phyloP scores from a whole-genome alignment of 441 rosid species.

The Erysimum cheiri region DNA sequence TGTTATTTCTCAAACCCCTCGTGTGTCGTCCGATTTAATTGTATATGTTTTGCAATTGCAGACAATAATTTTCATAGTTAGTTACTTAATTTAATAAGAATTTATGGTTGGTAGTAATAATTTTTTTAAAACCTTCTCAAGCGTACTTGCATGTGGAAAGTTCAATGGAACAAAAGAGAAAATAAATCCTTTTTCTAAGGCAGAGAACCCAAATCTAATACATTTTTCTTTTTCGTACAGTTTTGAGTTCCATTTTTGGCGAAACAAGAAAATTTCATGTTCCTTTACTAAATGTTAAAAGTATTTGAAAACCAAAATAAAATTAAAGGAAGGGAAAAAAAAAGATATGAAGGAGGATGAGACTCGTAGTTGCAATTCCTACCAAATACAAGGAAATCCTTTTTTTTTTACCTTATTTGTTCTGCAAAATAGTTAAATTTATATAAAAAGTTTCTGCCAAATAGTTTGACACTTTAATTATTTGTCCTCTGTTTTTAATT shows the following conservation, averaged over 20 bases:
- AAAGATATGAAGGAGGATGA: conserved; percentile 41
- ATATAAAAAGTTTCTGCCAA: conserved; percentile 16
- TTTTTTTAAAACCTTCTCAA: background rate
- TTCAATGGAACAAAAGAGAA: conserved; percentile 6
- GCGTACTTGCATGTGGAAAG: conserved; percentile 7
- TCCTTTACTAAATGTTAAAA: background rate
- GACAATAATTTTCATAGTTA: background rate
- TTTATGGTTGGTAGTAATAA: background rate
- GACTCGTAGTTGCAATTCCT: conserved; percentile 41
- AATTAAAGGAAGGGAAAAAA: background rate
- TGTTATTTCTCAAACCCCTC: background rate
- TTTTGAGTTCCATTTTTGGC: conserved; percentile 12
- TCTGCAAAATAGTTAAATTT: conserved; percentile 4
- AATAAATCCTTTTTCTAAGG: background rate
- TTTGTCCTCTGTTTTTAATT: background rate
- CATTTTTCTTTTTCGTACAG: conserved; percentile 12
- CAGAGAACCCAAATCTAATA: conserved; percentile 3
- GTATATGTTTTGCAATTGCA: background rate
- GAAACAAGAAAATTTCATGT: conserved; percentile 13
- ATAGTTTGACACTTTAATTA: background rate
- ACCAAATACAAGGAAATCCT: conserved; percentile 30
- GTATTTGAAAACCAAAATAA: background rate
- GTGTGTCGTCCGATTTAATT: background rate
- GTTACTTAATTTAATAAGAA: background rate
- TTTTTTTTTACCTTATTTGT: conserved; percentile 13